A percentile compares a stretch with the other conserved stretches of the same genome.
phyloP scores from a whole-genome alignment of 106 monocot genomes.

The Agapanthus africanus region DNA sequence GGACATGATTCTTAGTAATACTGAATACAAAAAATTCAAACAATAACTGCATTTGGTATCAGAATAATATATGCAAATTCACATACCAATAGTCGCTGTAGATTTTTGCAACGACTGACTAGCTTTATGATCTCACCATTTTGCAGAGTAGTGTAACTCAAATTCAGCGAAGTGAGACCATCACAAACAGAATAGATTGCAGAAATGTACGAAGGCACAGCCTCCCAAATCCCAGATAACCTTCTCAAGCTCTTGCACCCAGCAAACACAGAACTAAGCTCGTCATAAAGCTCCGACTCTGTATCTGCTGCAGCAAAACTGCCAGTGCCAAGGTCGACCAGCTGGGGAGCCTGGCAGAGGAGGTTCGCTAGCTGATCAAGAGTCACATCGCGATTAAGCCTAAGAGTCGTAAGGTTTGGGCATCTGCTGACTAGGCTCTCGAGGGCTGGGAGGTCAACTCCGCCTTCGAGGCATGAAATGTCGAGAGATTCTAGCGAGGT shows the following conservation, averaged over 20 bases:
- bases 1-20: too few species aligned
- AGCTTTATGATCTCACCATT: constrained; percentile 51
- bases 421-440: constrained; percentile 58
- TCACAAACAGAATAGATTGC: constrained; percentile 55
- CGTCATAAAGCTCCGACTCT: constrained; percentile 36
- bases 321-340: constrained; percentile 70
- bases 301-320: constrained; percentile 34
- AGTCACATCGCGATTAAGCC: constrained; percentile 51
- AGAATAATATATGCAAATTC: too few species aligned
- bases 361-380: constrained; percentile 48
- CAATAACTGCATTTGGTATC: too few species aligned
- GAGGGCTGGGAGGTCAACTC: constrained; percentile 41
- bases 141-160: constrained; percentile 55
- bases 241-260: constrained; percentile 40
- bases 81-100: constrained; percentile 65
- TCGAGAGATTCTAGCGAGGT: constrained; percentile 57
- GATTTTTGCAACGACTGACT: constrained; percentile 45
- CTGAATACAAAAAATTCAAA: too few species aligned
- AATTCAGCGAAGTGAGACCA: constrained; percentile 61
- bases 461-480: constrained; percentile 55
- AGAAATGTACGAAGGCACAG: constrained; percentile 48
- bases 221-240: constrained; percentile 65
- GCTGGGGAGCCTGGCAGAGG: constrained; percentile 42
- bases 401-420: constrained; percentile 48
- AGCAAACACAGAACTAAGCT: constrained; percentile 49